Evolutionary conservation across 495 filamentous ascomycete genomes (phyloP), one percentile per base, ranked within the genome.

Genomic region (Chlorociboria aeruginascens): DNA sequence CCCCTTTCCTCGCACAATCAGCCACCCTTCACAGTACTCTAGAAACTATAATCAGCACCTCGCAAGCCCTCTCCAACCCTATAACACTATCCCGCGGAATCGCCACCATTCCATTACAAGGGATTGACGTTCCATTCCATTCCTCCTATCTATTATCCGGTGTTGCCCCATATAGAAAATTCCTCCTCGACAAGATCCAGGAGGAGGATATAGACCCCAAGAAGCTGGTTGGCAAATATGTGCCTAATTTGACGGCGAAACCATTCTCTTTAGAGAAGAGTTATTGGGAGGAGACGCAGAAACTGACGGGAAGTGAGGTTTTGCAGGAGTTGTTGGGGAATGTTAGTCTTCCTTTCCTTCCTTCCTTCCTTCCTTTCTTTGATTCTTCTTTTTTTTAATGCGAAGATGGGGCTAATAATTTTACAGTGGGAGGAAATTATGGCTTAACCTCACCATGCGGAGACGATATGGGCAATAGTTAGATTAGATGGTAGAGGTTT

Each of bases 91-190:
- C 51, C n/a, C 56, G 57, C 7, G 63, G 63, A 1, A 47, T 25
- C 9, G 64, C 63, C 0, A 66, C 61, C 0, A 63, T 66, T 12
- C 68, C 68, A 0, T 57, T 71, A 3, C 46, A 52, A 13, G 64
- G 65, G 0, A 68, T 71, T 32, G 65, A 71, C 34, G 63, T 71
- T 6, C 68, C 68, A 2, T 71, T 71, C 48, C 68, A 71, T 48
- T 64, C 58, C 0, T 58, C 50, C 14, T 59, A 63, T 38, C 54
- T 71, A 2, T 58, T 54, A 3, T 45, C 56, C 1, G 57, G 60
- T 0, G 52, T 69, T 14, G 51, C 51, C 8, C 36, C 53, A 4
- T 67, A 58, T 50, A 46, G 64, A 6, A 44, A 60, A 9, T 63
- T 59, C 29, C 56, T 69, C 0, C 31, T 31, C 1, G 6, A 40